Evolutionary conservation across 164 flowering plant genomes (phyloP).

Genomic region (Tinospora cordifolia): DNA sequence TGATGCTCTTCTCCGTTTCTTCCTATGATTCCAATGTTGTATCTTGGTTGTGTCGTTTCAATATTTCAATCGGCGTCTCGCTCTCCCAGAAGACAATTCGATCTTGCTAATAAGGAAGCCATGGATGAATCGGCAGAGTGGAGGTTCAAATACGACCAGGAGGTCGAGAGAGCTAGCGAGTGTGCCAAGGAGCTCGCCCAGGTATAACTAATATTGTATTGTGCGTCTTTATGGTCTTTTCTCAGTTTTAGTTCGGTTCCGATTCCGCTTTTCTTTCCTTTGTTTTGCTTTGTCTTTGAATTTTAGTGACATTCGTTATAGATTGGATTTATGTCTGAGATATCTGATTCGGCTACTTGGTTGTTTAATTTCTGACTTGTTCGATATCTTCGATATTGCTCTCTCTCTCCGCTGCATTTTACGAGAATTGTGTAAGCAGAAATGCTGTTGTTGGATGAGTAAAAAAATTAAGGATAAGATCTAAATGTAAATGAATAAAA

Average conservation of each 20-base stretch:
- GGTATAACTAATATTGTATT: constrained; percentile 24
- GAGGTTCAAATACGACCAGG: constrained; percentile 68
- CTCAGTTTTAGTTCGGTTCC: not conserved
- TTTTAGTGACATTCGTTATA: too few species aligned
- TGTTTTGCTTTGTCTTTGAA: too few species aligned
- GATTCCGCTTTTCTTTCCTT: not conserved
- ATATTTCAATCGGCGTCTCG: too few species aligned
- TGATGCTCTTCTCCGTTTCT: not conserved
- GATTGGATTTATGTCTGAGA: too few species aligned
- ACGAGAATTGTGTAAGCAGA: too few species aligned
- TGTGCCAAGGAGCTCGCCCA: constrained; percentile 41
- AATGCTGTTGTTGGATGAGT: too few species aligned
- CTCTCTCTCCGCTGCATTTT: too few species aligned
- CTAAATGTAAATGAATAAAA: too few species aligned
- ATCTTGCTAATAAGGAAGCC: constrained; percentile 82
- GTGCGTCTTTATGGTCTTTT: not conserved
- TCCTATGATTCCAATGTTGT: not conserved
- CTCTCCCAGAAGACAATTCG: constrained; percentile 64
- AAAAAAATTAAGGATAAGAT: too few species aligned
- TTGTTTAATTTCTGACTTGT: too few species aligned
- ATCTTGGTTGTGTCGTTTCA: not conserved
- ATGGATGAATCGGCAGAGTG: constrained; percentile 98
- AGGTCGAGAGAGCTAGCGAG: constrained; percentile 40
- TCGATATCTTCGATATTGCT: too few species aligned
- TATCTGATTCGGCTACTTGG: too few species aligned